These are phyloP conservation scores for Nematocida displodere DNA, from an alignment of 371 early-diverging fungal genomes.

Conservation along the genomic window DNA sequence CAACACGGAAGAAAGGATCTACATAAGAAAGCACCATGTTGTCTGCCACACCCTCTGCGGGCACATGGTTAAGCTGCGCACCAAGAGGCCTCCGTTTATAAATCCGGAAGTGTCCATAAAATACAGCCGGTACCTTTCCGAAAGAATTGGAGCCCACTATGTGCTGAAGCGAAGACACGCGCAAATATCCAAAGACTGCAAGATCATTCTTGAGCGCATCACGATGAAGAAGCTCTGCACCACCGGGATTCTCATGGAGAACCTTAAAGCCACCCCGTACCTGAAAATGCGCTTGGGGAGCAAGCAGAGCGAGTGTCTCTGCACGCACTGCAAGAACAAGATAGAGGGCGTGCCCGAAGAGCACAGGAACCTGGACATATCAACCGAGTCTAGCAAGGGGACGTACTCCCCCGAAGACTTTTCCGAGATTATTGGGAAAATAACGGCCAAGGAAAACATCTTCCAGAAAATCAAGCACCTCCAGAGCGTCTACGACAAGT, in stretches of 20 bases:
- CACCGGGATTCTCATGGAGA: constrained; percentile 25
- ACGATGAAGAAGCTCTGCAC: neutral
- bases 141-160: neutral
- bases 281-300: neutral
- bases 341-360: neutral
- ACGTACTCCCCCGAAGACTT: neutral
- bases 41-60: constrained; percentile 36
- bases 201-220: constrained; percentile 10
- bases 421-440: neutral
- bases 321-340: neutral
- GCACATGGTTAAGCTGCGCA: constrained; percentile 12
- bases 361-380: neutral
- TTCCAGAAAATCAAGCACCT: constrained; percentile 24
- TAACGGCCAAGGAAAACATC: constrained; percentile 21
- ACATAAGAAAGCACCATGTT: constrained; percentile 25
- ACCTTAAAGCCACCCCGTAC: neutral
- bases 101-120: constrained; percentile 35
- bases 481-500: constrained; percentile 20
- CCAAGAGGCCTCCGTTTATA: neutral
- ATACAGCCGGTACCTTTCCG: constrained; percentile 16
- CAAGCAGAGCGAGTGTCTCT: neutral
- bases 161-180: neutral
- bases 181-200: constrained; percentile 14
- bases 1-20: constrained; percentile 12
- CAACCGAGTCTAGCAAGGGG: neutral